Conservation (phyloP, 768 basidiomycete genomes). For the Solioccasus polychromus region DNA sequence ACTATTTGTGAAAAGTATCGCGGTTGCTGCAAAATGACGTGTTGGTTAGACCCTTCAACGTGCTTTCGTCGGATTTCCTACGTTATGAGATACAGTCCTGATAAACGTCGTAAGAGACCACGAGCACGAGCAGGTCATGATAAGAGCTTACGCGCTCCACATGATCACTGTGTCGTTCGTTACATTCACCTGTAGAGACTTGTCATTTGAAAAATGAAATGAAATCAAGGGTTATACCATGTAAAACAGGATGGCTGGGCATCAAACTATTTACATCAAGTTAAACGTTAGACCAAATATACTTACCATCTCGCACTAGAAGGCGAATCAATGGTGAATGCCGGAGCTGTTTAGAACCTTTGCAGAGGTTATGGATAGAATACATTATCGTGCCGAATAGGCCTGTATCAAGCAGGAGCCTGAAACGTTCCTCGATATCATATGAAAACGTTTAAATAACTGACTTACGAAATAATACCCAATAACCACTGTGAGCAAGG, state of each 20-base stretch:
- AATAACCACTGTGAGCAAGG: too few species aligned
- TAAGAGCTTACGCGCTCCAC: constrained; percentile 4
- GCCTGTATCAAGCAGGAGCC: too few species aligned
- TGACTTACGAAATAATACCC: constrained; percentile 2
- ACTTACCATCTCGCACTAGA: too few species aligned
- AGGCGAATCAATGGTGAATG: too few species aligned
- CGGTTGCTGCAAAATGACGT: constrained; percentile 3
- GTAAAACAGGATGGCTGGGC: constrained; percentile 5
- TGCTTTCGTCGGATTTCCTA: too few species aligned
- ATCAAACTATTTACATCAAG: neutral
- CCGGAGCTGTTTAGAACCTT: too few species aligned
- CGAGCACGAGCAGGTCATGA: neutral
- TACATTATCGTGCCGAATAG: too few species aligned
- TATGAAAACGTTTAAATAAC: too few species aligned
- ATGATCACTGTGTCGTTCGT: constrained; percentile 1
- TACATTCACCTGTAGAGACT: neutral
- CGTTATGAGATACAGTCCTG: neutral
- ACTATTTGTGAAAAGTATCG: too few species aligned
- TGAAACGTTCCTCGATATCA: too few species aligned
- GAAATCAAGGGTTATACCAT: neutral
- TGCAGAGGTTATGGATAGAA: too few species aligned
- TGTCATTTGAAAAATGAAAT: neutral
- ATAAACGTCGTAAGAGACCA: neutral
- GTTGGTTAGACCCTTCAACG: neutral
- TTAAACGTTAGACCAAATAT: neutral